Conservation (phyloP, 495 filamentous ascomycete genomes). For the Antarctomyces pellizariae region DNA sequence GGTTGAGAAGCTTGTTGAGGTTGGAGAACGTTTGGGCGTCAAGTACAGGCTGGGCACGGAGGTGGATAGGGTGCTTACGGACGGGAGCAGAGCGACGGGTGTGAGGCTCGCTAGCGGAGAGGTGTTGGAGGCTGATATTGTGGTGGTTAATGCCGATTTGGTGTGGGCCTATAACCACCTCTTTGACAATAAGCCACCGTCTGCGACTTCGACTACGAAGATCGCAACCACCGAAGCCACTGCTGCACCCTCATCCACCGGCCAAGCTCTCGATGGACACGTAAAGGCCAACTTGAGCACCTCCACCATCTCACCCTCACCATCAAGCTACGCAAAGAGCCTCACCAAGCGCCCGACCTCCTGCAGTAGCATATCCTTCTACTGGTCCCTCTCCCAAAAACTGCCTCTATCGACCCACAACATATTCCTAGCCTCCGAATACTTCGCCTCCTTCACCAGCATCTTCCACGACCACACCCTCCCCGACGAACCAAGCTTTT, state of each 20-base stretch:
- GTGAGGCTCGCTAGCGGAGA: slow-evolving; percentile 28
- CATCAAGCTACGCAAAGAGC: slow-evolving; percentile 18
- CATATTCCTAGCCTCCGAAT: slow-evolving; percentile 48
- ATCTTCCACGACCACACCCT: slow-evolving; percentile 44
- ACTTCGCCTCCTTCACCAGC: slow-evolving; percentile 40
- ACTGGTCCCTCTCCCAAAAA: slow-evolving; percentile 35
- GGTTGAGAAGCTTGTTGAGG: slow-evolving; percentile 26
- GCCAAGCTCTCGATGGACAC: no score
- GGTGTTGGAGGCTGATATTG: slow-evolving; percentile 29
- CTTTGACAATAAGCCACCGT: slow-evolving; percentile 24
- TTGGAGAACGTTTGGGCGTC: slow-evolving; percentile 32
- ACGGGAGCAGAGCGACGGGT: slow-evolving; percentile 25
- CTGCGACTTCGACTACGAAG: no score
- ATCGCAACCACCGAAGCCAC: no score
- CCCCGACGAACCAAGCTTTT: slow-evolving; percentile 41
- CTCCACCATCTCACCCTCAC: slow-evolving; percentile 10
- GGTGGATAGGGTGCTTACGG: slow-evolving; percentile 25
- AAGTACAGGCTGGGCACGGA: slow-evolving; percentile 29
- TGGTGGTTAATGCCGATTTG: slow-evolving; percentile 44
- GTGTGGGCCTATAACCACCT: slow-evolving; percentile 48
- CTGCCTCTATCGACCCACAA: slow-evolving; percentile 43
- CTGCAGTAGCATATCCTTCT: slow-evolving; percentile 52
- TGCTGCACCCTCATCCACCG: no score
- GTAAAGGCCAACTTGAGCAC: no score
- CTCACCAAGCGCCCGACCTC: slow-evolving; percentile 26